Conservation (phyloP, 208 protist genomes). For the Angomonas ambiguus region DNA sequence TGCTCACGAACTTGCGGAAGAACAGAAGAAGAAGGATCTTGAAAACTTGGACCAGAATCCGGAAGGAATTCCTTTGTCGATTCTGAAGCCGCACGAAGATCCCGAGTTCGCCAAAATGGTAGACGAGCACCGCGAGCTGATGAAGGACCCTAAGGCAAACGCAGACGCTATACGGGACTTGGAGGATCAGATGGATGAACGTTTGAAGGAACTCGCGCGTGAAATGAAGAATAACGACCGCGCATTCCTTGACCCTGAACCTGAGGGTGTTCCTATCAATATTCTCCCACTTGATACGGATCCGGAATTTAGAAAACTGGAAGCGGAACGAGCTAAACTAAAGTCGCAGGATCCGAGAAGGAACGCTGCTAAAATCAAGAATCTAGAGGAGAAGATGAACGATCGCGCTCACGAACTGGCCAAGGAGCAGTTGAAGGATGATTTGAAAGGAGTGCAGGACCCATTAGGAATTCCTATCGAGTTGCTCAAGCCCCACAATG, state of each 20-base stretch:
- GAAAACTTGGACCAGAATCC: conserved; percentile 47
- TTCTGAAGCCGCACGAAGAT: conserved; percentile 56
- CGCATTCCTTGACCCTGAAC: conserved; percentile 45
- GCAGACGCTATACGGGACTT: conserved; percentile 27
- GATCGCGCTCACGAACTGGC: conserved; percentile 61
- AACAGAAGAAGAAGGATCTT: conserved; percentile 54
- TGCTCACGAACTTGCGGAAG: conserved; percentile 53
- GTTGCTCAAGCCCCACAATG: conserved; percentile 49
- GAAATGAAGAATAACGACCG: conserved; percentile 46
- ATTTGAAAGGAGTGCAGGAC: conserved; percentile 46
- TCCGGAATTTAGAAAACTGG: conserved; percentile 53
- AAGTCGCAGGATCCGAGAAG: conserved; percentile 53
- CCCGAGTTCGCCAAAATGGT: conserved; percentile 49
- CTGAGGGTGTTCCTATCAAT: conserved; percentile 52
- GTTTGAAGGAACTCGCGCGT: conserved; percentile 52
- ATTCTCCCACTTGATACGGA: conserved; percentile 63
- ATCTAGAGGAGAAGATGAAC: conserved; percentile 64
- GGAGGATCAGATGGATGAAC: conserved; percentile 64
- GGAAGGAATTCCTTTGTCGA: conserved; percentile 48
- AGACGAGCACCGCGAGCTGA: conserved; percentile 41
- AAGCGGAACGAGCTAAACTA: conserved; percentile 59
- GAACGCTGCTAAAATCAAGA: conserved; percentile 49
- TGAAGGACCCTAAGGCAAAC: conserved; percentile 39
- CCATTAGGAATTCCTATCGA: conserved; percentile 59
- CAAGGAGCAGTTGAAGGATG: conserved; percentile 46